Base-by-base conservation (phyloP, 2,329 filamentous ascomycete genomes). In the Sporothrix brunneoviolacea region DNA sequence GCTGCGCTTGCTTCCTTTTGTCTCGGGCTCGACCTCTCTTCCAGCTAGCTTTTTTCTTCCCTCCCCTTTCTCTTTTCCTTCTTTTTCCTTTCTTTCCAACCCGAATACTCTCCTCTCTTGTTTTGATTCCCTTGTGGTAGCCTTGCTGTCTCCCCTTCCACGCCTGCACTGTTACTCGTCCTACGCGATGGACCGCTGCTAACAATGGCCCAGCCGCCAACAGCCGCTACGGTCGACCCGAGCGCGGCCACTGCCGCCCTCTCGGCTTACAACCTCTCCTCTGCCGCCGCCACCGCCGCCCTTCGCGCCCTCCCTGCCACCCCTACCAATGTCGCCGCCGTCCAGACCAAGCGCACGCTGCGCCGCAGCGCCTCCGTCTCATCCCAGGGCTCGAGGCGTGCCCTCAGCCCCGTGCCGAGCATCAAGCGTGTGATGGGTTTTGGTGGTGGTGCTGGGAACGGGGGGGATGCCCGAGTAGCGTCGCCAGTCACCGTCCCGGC, bases 281-380 rank as follows among this genome's bases (percentile, higher is more conserved):
- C 86, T 32, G 88, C 91, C 7, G 91, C 91, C 12, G 91, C 91
- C 7, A 90, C 89, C 15, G 83, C 90, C 24, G 91, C 91, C 41
- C 76, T 97, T 52, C 83, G 85, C 62, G 86, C 85, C 40, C 81
- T 86, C 58, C 84, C 88, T 9, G 83, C 83, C 46, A 83, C 86
- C 3, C 90, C 89, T 19, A 91, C 84, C 46, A 83, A 83, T 59
- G 84, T 95, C 51, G 84, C 82, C 64, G 82, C 89, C 62, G 81
- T 94, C 39, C 86, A 95, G 67, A 95, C 91, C 6, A 95, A 91
- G 72, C 86, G 91, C 62, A 91, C 86, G 63, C 66, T 81, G 54
- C 81, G 88, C 59, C 82, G 90, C 55, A 82, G 77, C 65, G 76
- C 76, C 46, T 95, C 90, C 1, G 69, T 79, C 37, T 87, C 87